Evolutionary conservation across 2,329 filamentous ascomycete genomes (phyloP).

Genomic region (Aspergillus udagawae): DNA sequence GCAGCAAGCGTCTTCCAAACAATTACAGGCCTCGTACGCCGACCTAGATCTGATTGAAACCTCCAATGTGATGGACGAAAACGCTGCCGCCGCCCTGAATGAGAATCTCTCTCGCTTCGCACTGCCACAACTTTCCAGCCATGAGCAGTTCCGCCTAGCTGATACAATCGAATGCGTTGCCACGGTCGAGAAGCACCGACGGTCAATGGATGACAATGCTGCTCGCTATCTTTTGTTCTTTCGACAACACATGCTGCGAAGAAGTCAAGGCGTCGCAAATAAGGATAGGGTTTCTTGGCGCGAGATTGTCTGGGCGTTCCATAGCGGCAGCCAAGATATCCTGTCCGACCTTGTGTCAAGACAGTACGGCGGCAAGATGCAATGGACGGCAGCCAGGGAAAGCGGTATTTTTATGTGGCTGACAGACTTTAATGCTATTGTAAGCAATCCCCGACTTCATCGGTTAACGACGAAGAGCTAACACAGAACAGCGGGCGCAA

Average conservation of each 20-base stretch:
- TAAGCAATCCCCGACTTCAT: slow-evolving; percentile 42
- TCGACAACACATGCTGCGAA: slow-evolving; percentile 70
- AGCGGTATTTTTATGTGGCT: slow-evolving; percentile 96
- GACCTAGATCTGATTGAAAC: slow-evolving; percentile 52
- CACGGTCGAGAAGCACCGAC: slow-evolving; percentile 77
- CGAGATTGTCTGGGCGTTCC: slow-evolving; percentile 45
- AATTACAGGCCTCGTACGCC: slow-evolving; percentile 49
- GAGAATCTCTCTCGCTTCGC: slow-evolving; percentile 71
- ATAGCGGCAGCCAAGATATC: slow-evolving; percentile 70
- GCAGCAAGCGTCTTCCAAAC: slow-evolving; percentile 44
- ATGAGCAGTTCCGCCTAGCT: slow-evolving; percentile 80
- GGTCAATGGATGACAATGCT: slow-evolving; percentile 87
- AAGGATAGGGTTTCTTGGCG: slow-evolving; percentile 60
- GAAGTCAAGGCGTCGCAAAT: slow-evolving; percentile 56
- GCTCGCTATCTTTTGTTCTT: slow-evolving; percentile 85
- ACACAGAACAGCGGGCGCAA: slow-evolving; percentile 57
- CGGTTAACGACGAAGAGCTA: slow-evolving; percentile 4
- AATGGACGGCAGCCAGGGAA: slow-evolving; percentile 81
- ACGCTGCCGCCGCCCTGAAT: slow-evolving; percentile 65
- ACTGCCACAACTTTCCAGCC: slow-evolving; percentile 75
- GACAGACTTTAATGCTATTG: slow-evolving; percentile 69
- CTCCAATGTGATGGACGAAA: slow-evolving; percentile 65
- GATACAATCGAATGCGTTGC: slow-evolving; percentile 82
- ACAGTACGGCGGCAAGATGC: slow-evolving; percentile 73
- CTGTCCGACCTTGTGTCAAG: slow-evolving; percentile 75